These are phyloP conservation scores for Mucor circinelloides DNA, from an alignment of 371 early-diverging fungal species.

Conservation along the genomic window DNA sequence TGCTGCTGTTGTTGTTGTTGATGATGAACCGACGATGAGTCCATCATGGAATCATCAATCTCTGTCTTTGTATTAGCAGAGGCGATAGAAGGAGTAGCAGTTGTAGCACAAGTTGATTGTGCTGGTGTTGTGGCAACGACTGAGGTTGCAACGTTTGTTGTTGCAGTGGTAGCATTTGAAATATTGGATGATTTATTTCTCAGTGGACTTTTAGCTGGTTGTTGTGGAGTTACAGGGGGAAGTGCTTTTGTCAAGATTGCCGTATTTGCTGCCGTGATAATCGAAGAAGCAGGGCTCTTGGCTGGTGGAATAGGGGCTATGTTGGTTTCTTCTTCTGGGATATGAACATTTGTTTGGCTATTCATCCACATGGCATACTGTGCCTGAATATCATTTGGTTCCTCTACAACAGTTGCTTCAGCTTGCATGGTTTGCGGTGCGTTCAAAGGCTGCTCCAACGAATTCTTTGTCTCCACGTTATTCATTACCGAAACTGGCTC, in stretches of 20 bases:
- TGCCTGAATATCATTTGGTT: conserved; percentile 31
- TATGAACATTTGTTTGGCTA: conserved; percentile 21
- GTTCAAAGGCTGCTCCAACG: neutral
- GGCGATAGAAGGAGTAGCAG: conserved; percentile 5
- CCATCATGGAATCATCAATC: neutral
- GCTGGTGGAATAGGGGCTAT: conserved; percentile 1
- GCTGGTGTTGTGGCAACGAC: neutral
- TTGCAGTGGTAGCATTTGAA: conserved; percentile 9
- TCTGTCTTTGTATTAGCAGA: neutral
- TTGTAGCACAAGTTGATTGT: neutral
- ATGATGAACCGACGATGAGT: neutral
- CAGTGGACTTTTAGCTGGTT: conserved; percentile 12
- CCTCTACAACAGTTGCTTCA: neutral
- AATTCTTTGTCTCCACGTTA: too few species aligned
- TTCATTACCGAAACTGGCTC: neutral
- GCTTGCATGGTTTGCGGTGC: neutral
- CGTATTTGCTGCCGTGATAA: neutral
- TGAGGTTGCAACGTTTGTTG: neutral
- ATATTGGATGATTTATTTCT: conserved; percentile 36
- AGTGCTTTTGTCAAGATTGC: conserved; percentile 4
- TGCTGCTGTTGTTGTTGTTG: conserved; percentile 4
- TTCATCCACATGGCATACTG: conserved; percentile 50
- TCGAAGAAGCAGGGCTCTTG: neutral
- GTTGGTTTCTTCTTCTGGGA: neutral
- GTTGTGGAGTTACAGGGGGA: conserved; percentile 5